Evolutionary conservation across 371 early-diverging fungal genomes (phyloP), one percentile per base, ranked within the genome.

Genomic region (Massospora cicadina): DNA sequence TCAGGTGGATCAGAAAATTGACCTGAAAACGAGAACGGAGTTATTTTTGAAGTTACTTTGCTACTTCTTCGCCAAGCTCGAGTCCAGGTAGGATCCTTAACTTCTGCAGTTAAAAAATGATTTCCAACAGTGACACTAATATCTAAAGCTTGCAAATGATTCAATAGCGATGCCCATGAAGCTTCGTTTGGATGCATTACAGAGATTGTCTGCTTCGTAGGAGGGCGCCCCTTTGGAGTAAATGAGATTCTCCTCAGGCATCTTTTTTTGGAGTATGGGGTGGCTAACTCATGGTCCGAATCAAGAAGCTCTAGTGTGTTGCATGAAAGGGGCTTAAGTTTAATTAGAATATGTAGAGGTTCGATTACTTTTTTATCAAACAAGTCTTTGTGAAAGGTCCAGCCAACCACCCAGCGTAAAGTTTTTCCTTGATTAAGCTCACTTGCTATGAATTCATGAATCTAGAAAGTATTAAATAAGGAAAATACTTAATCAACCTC

Each of bases 351-450:
- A 57, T 10, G 28, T 57, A 17, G 12, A 57, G 17, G 7, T 12
- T 27, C 23, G 26, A 57, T 23, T 25, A 57, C 23, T n/a, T 25
- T 57, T n/a, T 23, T 7, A 57, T 57, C 28, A 57, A 25, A 57
- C 58, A 57, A 57, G 25, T 57, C 58, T 57, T 23, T 57, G 26
- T 57, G 58, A 57, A 57, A 57, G 12, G 58, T 57, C 58, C 58
- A 57, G 7, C 58, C 28, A 7, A 57, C 26, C 12, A 57, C 58
- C 58, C 58, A 57, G 13, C 58, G 23, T 23, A 27, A 23, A 12
- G 58, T 57, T 25, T 57, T 57, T 23, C 58, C 58, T 57, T 57
- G 58, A 12, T 23, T 25, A 10, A 57, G 28, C 12, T 23, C 26
- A 57, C 43, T 43, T 10, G 43, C 43, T 10, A 43, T 43, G 17